Base-by-base conservation (phyloP, 805 yeast species). In the Candida dajiaensis region DNA sequence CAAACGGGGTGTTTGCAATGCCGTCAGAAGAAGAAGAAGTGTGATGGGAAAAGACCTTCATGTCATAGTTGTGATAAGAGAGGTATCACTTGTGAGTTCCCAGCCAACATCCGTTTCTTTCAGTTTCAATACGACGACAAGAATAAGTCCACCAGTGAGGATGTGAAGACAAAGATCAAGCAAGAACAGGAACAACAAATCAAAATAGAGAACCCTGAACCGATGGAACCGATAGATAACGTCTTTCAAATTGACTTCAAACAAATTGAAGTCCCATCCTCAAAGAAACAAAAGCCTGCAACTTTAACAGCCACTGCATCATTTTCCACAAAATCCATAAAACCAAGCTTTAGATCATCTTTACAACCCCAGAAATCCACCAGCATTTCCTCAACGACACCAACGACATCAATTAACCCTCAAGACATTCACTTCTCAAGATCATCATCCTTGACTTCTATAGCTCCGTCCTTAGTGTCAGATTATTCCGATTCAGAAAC, bases 1-100 rank as follows among this genome's bases (percentile, higher is more conserved):
- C 62, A 59, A 42, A 53, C 54, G 4, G 63, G 63, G 2, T 59
- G 63, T 45, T 46, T 59, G 6, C 59, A 57, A 38, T 59, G 63
- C 38, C 54, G 63, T 23, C 61, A 58, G 12, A 59, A 59, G 53
- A 59, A 59, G 58, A 59, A 59, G 56, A 59, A 55, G 26, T 59
- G 63, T 49, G 62, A 58, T 49, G 59, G 61, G 39, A 40, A 36
- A n/a, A 55, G 53, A 44, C 63, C 63, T 7, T 40, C 38, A 2
- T 59, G 63, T 48, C 39, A 42, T 8, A 58, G 62, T 36, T 59
- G 63, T 45, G 38, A 28, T 4, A 59, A 57, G 38, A 58, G 54
- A 44, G 60, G 59, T 2, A 29, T 55, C 1, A 9, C 33, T 3
- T 59, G 63, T 47, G 53, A 58, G 38, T 59, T 44, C 31, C 62